A percentile compares a stretch with the other conserved stretches of the same genome.
Evolutionary conservation across 2,329 filamentous ascomycete species (phyloP).

Genomic region (Neophaeococcomyces aloes): DNA sequence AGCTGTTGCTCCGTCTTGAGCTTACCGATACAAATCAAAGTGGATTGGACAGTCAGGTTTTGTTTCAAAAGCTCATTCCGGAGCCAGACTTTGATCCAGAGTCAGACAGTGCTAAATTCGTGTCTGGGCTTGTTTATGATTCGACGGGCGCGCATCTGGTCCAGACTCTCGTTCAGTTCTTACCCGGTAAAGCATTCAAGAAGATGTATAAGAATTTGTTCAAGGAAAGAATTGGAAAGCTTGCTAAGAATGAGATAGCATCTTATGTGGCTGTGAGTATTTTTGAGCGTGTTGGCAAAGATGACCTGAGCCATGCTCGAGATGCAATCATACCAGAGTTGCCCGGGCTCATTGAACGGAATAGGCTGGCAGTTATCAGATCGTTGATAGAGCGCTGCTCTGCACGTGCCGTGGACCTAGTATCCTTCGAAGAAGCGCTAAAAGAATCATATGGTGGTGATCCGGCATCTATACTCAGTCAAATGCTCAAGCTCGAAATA

Average conservation of each 20-base stretch:
- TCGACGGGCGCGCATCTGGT: slow-evolving; percentile 79
- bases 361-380: slow-evolving; percentile 67
- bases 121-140: slow-evolving; percentile 82
- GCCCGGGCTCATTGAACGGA: slow-evolving; percentile 59
- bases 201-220: slow-evolving; percentile 70
- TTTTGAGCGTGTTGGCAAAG: slow-evolving; percentile 72
- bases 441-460: slow-evolving; percentile 48
- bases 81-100: slow-evolving; percentile 66
- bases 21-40: slow-evolving; percentile 59
- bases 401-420: slow-evolving; percentile 51
- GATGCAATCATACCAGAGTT: slow-evolving; percentile 63
- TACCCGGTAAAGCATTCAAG: slow-evolving; percentile 85
- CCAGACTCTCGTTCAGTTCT: slow-evolving; percentile 70
- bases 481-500: slow-evolving; percentile 49
- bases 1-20: slow-evolving; percentile 79
- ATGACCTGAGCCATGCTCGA: slow-evolving; percentile 67
- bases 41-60: slow-evolving; percentile 53
- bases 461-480: slow-evolving; percentile 42
- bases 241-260: slow-evolving; percentile 82
- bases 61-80: slow-evolving; percentile 68
- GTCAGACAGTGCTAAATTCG: slow-evolving; percentile 64
- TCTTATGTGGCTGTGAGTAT: slow-evolving; percentile 77
- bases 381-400: slow-evolving; percentile 73
- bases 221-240: slow-evolving; percentile 64
- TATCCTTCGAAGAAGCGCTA: slow-evolving; percentile 46